Evolutionary conservation across 1,284 basidiomycete genomes (phyloP).

Genomic region (Fomitopsis schrenkii): DNA sequence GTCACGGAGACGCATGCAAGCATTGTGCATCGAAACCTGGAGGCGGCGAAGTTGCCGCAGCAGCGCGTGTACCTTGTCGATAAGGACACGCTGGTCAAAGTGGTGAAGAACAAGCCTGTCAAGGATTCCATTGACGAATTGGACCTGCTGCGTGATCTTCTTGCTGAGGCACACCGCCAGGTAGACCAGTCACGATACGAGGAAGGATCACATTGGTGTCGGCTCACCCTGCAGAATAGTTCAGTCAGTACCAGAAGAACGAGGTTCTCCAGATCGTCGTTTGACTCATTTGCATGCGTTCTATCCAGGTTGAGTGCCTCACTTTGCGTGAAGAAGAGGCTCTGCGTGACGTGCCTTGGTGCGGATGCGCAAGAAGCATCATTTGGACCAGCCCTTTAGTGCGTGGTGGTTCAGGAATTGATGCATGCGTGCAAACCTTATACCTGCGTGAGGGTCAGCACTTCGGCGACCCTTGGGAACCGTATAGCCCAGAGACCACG

Average conservation of each 20-base stretch:
- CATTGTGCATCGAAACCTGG: not conserved
- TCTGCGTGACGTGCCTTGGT: no score
- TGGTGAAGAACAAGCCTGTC: not conserved
- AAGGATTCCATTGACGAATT: not conserved
- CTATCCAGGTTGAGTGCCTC: no score
- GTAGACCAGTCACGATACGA: not conserved
- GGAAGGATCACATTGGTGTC: no score
- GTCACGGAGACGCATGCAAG: not conserved
- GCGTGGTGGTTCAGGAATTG: not conserved
- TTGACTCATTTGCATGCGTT: no score
- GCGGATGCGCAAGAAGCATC: not conserved
- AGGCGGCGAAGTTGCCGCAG: not conserved
- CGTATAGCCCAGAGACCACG: no score
- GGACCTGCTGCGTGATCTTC: not conserved
- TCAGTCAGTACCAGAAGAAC: not conserved
- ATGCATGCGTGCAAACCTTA: not conserved
- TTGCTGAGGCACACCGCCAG: not conserved
- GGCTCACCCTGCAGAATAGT: not conserved
- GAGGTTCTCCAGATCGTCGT: no score
- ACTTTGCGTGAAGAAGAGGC: no score
- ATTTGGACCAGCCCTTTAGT: not conserved
- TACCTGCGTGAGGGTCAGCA: not conserved
- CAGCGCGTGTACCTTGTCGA: slow-evolving; percentile 4
- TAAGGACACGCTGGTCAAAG: not conserved
- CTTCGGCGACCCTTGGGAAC: not conserved